Percentiles rank a stretch among this genome's conserved stretches.
Conservation (phyloP, 2,329 filamentous ascomycete species). For the Mollisia scopiformis region DNA sequence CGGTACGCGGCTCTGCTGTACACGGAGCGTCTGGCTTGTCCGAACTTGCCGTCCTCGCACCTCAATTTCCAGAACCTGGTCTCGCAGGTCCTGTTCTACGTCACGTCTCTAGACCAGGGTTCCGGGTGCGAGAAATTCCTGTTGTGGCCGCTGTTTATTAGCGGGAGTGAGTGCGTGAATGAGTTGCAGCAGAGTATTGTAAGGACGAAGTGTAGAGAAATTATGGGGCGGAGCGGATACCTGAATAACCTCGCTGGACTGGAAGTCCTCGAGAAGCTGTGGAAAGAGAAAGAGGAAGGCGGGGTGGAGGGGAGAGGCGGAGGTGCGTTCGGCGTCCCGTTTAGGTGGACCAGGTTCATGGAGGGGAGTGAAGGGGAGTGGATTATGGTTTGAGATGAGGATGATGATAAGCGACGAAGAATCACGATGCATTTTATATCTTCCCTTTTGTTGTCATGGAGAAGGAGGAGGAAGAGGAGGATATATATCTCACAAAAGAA, state of each 20-base stretch:
- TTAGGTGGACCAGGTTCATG: slow-evolving; percentile 36
- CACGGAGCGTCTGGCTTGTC: slow-evolving; percentile 83
- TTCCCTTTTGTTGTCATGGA: too few species aligned
- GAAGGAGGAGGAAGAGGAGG: too few species aligned
- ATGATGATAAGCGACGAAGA: too few species aligned
- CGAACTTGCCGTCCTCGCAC: slow-evolving; percentile 71
- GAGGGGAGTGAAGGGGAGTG: slow-evolving; percentile 59
- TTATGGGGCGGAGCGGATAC: slow-evolving; percentile 87
- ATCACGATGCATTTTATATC: too few species aligned
- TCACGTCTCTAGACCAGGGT: slow-evolving; percentile 74
- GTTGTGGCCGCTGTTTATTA: slow-evolving; percentile 90
- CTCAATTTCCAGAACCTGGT: slow-evolving; percentile 84
- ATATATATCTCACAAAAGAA: too few species aligned
- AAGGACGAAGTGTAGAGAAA: slow-evolving; percentile 78
- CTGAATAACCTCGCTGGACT: slow-evolving; percentile 90
- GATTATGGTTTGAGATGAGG: slow-evolving; percentile 63
- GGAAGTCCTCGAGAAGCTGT: slow-evolving; percentile 83
- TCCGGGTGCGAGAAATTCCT: slow-evolving; percentile 82
- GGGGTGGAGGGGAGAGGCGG: slow-evolving; percentile 11
- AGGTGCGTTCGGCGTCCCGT: slow-evolving; percentile 26
- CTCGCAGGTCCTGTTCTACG: slow-evolving; percentile 80
- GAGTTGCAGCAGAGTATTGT: slow-evolving; percentile 79
- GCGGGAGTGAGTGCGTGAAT: slow-evolving; percentile 86
- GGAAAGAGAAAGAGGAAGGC: slow-evolving; percentile 49
- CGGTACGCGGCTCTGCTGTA: slow-evolving; percentile 88